Evolutionary conservation across 345 rosid species (phyloP).

Genomic region (Bruguiera gymnorhiza): DNA sequence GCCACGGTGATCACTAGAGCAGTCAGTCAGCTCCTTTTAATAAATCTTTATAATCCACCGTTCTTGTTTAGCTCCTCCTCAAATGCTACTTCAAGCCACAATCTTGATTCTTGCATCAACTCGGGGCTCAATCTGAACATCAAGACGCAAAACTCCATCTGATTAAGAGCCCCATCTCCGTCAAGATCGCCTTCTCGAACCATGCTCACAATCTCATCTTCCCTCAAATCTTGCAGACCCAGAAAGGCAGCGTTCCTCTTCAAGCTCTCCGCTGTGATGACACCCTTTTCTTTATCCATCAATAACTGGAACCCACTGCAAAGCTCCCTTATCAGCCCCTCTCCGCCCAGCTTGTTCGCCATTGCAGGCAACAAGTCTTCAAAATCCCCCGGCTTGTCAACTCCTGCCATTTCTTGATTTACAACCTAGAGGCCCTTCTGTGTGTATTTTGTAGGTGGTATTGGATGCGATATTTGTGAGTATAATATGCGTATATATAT

Average conservation of each 20-base stretch:
- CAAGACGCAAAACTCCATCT: constrained; percentile 56
- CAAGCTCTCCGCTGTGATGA: constrained; percentile 51
- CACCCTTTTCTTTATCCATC: constrained; percentile 46
- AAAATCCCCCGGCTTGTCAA: too few relatives aligned
- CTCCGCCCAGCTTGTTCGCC: constrained; percentile 57
- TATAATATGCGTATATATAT: too few relatives aligned
- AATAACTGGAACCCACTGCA: constrained; percentile 48
- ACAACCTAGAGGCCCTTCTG: too few relatives aligned
- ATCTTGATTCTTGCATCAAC: constrained; percentile 48
- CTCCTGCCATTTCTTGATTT: too few relatives aligned
- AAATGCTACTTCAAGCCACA: constrained; percentile 36
- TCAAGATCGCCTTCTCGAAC: constrained; percentile 52
- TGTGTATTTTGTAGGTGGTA: too few relatives aligned
- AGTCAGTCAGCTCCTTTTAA: too few relatives aligned
- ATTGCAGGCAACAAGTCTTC: constrained; percentile 48
- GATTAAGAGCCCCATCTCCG: constrained; percentile 46
- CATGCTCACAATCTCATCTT: constrained; percentile 47
- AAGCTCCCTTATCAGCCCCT: constrained; percentile 49
- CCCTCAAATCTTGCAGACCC: constrained; percentile 37
- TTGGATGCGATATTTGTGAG: too few relatives aligned
- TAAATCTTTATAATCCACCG: too few relatives aligned
- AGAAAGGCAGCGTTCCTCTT: constrained; percentile 40
- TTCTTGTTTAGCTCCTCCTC: constrained; percentile 16
- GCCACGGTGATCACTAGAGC: too few relatives aligned
- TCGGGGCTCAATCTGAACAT: constrained; percentile 62